phyloP scores from a whole-genome alignment of 2,329 filamentous ascomycete genomes.

The Penicillium rolfsii region DNA sequence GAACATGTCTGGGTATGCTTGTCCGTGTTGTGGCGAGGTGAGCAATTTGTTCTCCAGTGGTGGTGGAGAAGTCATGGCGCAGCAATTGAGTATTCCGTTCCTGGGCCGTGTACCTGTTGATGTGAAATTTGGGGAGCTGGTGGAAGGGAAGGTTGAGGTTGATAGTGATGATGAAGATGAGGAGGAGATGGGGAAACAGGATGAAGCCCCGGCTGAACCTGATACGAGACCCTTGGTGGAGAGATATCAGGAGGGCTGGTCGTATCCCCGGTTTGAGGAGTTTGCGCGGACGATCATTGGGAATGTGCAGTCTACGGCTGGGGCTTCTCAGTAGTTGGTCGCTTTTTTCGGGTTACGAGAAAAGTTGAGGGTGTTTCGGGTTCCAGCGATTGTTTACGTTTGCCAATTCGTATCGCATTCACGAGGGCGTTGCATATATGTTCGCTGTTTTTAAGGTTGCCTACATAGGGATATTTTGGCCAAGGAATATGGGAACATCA shows the following conservation, averaged over 20 bases:
- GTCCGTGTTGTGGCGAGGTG: constrained; percentile 73
- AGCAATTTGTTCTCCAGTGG: constrained; percentile 93
- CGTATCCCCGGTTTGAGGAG: constrained; percentile 46
- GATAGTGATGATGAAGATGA: constrained; percentile 34
- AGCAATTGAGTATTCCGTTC: constrained; percentile 81
- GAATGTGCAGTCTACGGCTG: constrained; percentile 31
- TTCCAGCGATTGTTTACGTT: constrained; percentile 13
- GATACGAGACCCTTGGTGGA: constrained; percentile 46
- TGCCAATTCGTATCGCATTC: constrained; percentile 20
- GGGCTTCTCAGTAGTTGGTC: neutral
- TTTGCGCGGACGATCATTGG: constrained; percentile 43
- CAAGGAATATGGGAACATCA: neutral
- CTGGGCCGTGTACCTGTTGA: constrained; percentile 89
- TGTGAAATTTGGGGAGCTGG: constrained; percentile 82
- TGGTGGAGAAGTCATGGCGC: constrained; percentile 85
- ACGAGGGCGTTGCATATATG: constrained; percentile 7
- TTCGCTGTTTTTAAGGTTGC: neutral
- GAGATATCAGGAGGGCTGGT: constrained; percentile 50
- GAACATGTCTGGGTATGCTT: constrained; percentile 73
- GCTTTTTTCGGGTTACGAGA: neutral
- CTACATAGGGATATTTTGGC: neutral
- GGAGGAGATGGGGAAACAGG: constrained; percentile 20
- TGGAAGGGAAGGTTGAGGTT: constrained; percentile 62
- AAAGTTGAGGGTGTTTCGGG: constrained; percentile 1
- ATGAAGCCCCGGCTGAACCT: constrained; percentile 20